phyloP scores from a whole-genome alignment of 2,329 filamentous ascomycete genomes.

The Gremmenia infestans region DNA sequence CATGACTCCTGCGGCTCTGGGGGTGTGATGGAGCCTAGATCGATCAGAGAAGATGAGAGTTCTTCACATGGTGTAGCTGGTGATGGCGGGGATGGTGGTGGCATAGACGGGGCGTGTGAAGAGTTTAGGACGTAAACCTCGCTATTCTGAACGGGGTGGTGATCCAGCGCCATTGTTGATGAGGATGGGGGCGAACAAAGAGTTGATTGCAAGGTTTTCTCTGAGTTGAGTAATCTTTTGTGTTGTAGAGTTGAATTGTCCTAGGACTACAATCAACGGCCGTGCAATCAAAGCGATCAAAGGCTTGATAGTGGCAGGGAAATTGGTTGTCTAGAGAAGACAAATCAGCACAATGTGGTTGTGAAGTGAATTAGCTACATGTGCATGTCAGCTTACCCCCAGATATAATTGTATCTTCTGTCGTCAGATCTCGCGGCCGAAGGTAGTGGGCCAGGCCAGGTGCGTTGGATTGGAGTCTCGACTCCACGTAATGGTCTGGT shows the following conservation, averaged over 20 bases:
- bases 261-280: too few species aligned
- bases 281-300: too few species aligned
- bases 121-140: constrained; percentile 31
- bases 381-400: too few species aligned
- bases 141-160: constrained; percentile 31
- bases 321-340: too few species aligned
- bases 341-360: too few species aligned
- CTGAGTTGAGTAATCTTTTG: background rate
- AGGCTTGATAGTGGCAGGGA: too few species aligned
- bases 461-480: background rate
- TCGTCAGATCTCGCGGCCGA: background rate
- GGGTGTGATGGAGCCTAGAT: constrained; percentile 28
- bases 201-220: background rate
- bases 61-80: constrained; percentile 30
- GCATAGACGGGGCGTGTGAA: constrained; percentile 19
- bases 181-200: background rate
- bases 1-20: constrained; percentile 15
- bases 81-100: constrained; percentile 30
- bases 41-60: constrained; percentile 25
- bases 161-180: constrained; percentile 23
- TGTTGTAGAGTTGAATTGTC: too few species aligned
- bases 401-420: too few species aligned
- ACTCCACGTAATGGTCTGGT: constrained; percentile 2
- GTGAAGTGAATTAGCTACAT: too few species aligned
- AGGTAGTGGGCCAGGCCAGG: background rate